Conservation (phyloP, 1,284 basidiomycete species). For the Ganoderma leucocontextum region DNA sequence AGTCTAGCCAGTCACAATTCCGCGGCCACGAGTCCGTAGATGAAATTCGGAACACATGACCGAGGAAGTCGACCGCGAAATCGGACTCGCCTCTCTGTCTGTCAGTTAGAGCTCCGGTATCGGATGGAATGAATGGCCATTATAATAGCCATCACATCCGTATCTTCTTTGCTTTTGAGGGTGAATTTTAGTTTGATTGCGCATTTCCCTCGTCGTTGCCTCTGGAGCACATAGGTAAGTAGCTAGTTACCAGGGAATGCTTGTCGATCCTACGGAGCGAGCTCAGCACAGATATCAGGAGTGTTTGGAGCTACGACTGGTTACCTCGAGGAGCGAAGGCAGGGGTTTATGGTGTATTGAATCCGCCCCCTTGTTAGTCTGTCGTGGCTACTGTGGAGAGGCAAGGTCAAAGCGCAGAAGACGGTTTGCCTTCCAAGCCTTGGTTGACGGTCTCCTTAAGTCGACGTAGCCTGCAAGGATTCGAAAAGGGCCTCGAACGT, state of each 20-base stretch:
- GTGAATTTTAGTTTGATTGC: conserved; percentile 81
- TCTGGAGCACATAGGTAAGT: conserved; percentile 70
- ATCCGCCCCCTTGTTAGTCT: conserved; percentile 70
- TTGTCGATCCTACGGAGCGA: conserved; percentile 72
- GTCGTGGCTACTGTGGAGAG: conserved; percentile 41
- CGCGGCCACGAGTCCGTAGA: conserved; percentile 75
- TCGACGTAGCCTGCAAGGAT: conserved; percentile 70
- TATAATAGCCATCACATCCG: no score
- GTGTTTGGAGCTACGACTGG: conserved; percentile 15
- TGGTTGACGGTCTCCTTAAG: conserved; percentile 76
- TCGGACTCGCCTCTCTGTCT: conserved; percentile 66
- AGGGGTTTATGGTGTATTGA: conserved; percentile 85
- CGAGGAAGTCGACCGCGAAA: conserved; percentile 79
- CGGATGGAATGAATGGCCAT: conserved; percentile 5
- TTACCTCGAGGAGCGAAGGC: conserved; percentile 88
- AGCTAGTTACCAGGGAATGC: conserved; percentile 76
- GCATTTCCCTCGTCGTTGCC: conserved; percentile 85
- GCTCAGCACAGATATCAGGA: not conserved
- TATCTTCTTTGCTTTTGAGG: conserved; percentile 86
- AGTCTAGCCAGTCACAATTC: conserved; percentile 69
- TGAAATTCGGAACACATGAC: conserved; percentile 73
- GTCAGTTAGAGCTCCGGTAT: not conserved
- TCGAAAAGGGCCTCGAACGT: conserved; percentile 44
- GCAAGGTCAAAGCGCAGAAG: conserved; percentile 83
- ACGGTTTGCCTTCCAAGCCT: conserved; percentile 73